Percentiles rank a stretch among this genome's conserved stretches.
Conservation (phyloP, 1,284 basidiomycete genomes). For the Microbotryomycetes sp. region DNA sequence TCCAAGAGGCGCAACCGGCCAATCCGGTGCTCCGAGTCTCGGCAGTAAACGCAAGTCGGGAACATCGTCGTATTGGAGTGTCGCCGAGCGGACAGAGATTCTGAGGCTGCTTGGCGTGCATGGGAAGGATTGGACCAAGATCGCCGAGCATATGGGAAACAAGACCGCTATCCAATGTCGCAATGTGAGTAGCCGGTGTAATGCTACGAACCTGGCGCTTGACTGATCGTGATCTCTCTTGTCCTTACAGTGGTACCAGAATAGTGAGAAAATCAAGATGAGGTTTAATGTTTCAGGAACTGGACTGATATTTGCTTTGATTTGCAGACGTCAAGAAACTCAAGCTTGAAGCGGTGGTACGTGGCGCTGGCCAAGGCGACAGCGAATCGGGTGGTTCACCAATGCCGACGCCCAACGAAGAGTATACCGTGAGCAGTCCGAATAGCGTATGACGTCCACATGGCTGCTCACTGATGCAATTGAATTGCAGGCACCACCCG, state of each 20-base stretch:
- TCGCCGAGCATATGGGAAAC: conserved; percentile 63
- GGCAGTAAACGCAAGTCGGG: conserved; percentile 29
- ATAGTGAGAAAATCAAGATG: conserved; percentile 4
- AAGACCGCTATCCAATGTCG: conserved; percentile 70
- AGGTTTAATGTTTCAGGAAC: too few species aligned
- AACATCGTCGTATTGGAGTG: conserved; percentile 49
- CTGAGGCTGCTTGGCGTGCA: conserved; percentile 57
- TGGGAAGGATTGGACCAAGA: conserved; percentile 66
- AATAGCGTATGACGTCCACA: too few species aligned
- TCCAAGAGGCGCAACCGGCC: too few species aligned
- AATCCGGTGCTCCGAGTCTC: not conserved
- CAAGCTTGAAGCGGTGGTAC: conserved; percentile 1
- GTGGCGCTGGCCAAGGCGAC: not conserved
- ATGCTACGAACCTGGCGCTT: too few species aligned
- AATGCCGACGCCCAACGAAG: not conserved
- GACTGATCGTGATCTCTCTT: not conserved
- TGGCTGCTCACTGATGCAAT: not conserved
- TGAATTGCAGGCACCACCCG: not conserved
- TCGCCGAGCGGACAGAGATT: conserved; percentile 51
- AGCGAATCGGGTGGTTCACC: not conserved
- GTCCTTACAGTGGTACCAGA: conserved; percentile 21
- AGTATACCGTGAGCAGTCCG: not conserved
- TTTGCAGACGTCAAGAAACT: conserved; percentile 14
- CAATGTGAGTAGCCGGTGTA: conserved; percentile 16
- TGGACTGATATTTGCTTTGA: too few species aligned